phyloP scores from a whole-genome alignment of 164 flowering plant genomes.

The Chimonanthus praecox region DNA sequence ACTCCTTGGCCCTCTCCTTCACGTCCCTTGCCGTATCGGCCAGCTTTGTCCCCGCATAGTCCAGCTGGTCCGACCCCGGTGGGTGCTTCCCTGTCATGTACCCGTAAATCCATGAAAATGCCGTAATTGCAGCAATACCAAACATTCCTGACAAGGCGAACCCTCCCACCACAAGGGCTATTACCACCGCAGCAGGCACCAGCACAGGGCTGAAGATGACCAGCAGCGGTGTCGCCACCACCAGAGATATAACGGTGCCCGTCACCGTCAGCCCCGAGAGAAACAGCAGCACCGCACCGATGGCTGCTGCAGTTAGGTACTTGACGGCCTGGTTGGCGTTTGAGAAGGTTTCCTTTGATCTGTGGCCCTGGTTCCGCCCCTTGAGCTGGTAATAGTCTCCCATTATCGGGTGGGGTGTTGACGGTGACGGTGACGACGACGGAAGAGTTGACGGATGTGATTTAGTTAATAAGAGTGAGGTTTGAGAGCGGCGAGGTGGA shows the following conservation, averaged over 20 bases:
- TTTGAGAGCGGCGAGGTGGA: too few relatives aligned
- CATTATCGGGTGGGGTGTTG: neutral
- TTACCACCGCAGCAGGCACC: constrained; percentile 19
- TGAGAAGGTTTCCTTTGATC: constrained; percentile 13
- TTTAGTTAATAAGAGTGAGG: too few relatives aligned
- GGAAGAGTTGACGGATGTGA: too few relatives aligned
- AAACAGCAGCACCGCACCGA: constrained; percentile 17
- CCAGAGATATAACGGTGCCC: constrained; percentile 18
- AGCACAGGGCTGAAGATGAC: constrained; percentile 25
- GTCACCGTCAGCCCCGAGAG: constrained; percentile 23
- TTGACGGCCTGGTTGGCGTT: constrained; percentile 19
- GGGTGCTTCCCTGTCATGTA: constrained; percentile 26
- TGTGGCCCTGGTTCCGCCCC: constrained; percentile 16
- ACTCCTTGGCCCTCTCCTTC: constrained; percentile 42
- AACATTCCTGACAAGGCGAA: constrained; percentile 22
- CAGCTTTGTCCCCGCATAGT: constrained; percentile 29
- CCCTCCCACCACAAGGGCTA: constrained; percentile 15
- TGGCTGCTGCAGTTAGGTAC: constrained; percentile 19
- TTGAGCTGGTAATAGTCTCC: neutral
- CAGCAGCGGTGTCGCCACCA: constrained; percentile 22
- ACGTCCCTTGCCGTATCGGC: constrained; percentile 34
- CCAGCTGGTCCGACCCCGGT: constrained; percentile 34
- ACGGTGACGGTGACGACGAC: neutral
- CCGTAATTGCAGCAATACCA: constrained; percentile 15
- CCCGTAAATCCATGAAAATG: constrained; percentile 21